These are phyloP conservation scores for Phytophthora foliorum DNA, from an alignment of 352 stramenopile species.

Conservation along the genomic window DNA sequence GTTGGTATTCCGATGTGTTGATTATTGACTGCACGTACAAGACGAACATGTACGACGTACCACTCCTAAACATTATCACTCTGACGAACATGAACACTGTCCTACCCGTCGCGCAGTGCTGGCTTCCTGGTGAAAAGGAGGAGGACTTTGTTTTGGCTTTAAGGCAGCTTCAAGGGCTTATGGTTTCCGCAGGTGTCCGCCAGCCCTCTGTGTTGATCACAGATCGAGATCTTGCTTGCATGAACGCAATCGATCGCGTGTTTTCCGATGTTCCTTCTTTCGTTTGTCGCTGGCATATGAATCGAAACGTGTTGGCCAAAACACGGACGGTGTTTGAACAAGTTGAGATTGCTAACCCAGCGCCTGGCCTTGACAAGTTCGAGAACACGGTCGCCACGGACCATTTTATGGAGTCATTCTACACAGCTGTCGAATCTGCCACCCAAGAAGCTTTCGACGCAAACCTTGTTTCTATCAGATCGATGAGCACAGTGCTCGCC, in stretches of 20 bases:
- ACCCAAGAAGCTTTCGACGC: too few species aligned
- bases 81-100: slow-evolving; percentile 22
- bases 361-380: slow-evolving; percentile 8
- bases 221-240: slow-evolving; percentile 17
- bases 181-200: not conserved
- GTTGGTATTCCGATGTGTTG: too few species aligned
- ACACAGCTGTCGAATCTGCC: not conserved
- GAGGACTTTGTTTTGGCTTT: too few species aligned
- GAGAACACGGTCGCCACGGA: slow-evolving; percentile 4
- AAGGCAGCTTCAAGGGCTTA: not conserved
- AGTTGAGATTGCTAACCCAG: slow-evolving; percentile 9
- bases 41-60: too few species aligned
- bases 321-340: slow-evolving; percentile 6
- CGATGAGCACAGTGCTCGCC: too few species aligned
- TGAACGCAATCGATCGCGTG: slow-evolving; percentile 15
- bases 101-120: slow-evolving; percentile 12
- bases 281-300: slow-evolving; percentile 25
- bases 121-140: not conserved
- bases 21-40: too few species aligned
- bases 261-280: slow-evolving; percentile 6
- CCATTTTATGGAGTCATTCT: slow-evolving; percentile 5
- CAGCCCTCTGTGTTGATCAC: slow-evolving; percentile 7
- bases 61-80: too few species aligned
- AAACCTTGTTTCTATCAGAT: too few species aligned
- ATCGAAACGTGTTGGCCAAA: slow-evolving; percentile 15